Evolutionary conservation across 2,329 filamentous ascomycete genomes (phyloP).

Genomic region (Geosmithia flava): DNA sequence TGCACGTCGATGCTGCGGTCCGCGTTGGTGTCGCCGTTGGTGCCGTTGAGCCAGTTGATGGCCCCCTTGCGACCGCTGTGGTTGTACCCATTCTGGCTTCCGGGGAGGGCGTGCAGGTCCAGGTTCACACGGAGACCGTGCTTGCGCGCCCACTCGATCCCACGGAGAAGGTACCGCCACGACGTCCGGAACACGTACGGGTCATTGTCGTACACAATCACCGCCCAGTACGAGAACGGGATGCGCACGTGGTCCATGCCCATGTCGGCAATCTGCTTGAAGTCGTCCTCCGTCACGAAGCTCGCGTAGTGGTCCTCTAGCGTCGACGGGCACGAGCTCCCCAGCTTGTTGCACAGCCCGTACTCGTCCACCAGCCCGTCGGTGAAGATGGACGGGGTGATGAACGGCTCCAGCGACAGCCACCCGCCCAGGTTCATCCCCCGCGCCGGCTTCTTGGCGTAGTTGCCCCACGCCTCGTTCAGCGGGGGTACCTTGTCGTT

Average conservation of each 20-base stretch:
- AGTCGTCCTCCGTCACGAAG: conserved; percentile 77
- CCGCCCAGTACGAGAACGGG: conserved; percentile 89
- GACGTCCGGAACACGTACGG: conserved; percentile 78
- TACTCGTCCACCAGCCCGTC: conserved; percentile 77
- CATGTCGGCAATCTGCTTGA: conserved; percentile 71
- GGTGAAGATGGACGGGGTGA: conserved; percentile 82
- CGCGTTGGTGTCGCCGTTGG: conserved; percentile 64
- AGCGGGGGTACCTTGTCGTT: conserved; percentile 74
- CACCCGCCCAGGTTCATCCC: conserved; percentile 92
- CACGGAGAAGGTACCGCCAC: conserved; percentile 87
- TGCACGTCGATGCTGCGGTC: conserved; percentile 80
- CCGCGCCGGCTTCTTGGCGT: conserved; percentile 65
- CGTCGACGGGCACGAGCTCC: conserved; percentile 45
- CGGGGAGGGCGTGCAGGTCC: conserved; percentile 82
- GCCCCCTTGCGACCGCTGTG: conserved; percentile 74
- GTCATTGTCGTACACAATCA: conserved; percentile 72
- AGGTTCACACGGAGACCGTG: conserved; percentile 88
- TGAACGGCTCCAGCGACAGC: conserved; percentile 89
- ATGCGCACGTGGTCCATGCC: conserved; percentile 97
- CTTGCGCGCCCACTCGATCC: conserved; percentile 86
- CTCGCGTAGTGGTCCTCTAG: conserved; percentile 88
- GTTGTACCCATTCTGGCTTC: conserved; percentile 96
- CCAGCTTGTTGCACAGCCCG: conserved; percentile 62
- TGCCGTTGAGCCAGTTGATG: conserved; percentile 87
- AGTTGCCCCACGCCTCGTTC: conserved; percentile 62